phyloP scores from a whole-genome alignment of 106 monocot species.

The Triglochin maritima region DNA sequence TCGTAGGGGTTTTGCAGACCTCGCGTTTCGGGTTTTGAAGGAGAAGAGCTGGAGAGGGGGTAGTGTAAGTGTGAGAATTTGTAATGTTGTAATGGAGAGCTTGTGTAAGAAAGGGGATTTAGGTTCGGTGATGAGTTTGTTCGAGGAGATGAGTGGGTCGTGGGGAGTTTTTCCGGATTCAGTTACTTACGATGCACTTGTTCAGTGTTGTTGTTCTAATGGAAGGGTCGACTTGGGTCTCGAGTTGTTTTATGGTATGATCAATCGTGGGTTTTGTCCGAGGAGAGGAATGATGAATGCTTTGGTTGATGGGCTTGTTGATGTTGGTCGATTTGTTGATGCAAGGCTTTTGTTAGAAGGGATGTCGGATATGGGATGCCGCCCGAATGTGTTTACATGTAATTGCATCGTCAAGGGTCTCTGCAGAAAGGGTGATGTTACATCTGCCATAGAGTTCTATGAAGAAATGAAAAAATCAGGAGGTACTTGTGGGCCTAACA shows the following conservation, averaged over 20 bases:
- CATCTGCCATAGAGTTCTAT: slow-evolving; percentile 1
- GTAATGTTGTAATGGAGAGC: slow-evolving; percentile 1
- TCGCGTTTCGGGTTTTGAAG: slow-evolving; percentile 1
- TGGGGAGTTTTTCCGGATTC: slow-evolving; percentile 2
- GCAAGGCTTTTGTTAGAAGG: slow-evolving; percentile 8
- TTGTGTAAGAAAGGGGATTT: neutral
- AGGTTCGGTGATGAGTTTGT: neutral
- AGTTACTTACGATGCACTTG: neutral
- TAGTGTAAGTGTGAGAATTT: neutral
- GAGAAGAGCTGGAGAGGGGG: neutral
- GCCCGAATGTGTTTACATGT: slow-evolving; percentile 9
- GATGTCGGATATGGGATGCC: slow-evolving; percentile 18
- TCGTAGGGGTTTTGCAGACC: neutral
- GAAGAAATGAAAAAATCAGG: slow-evolving; percentile 6
- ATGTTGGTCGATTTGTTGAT: neutral
- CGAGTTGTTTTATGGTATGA: slow-evolving; percentile 3
- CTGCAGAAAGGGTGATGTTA: slow-evolving; percentile 2
- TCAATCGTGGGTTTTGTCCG: slow-evolving; percentile 3
- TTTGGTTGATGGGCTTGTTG: slow-evolving; percentile 3
- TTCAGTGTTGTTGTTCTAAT: slow-evolving; percentile 8
- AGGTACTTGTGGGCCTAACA: slow-evolving; percentile 4
- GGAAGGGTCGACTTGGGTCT: slow-evolving; percentile 1
- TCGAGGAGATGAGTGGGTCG: slow-evolving; percentile 1
- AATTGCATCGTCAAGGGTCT: slow-evolving; percentile 14
- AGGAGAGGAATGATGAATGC: slow-evolving; percentile 8